Conservation (phyloP, 2,329 filamentous ascomycete species). For the Rutstroemia sp. region DNA sequence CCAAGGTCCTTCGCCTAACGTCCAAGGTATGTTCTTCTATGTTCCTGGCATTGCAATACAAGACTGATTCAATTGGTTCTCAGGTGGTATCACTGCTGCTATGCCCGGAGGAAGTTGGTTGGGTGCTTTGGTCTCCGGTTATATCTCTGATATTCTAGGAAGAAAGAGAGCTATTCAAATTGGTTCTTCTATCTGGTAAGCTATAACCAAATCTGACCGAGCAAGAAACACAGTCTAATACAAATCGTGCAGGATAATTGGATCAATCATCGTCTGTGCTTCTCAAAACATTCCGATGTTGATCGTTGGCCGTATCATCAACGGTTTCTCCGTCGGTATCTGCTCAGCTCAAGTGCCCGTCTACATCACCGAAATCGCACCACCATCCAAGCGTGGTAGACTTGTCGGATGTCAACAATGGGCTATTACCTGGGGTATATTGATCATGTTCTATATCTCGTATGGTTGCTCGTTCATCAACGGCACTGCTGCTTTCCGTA, state of each 20-base stretch:
- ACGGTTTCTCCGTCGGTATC: conserved; percentile 54
- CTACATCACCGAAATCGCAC: conserved; percentile 60
- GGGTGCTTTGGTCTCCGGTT: conserved; percentile 53
- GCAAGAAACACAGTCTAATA: not conserved
- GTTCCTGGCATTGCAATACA: conserved; percentile 31
- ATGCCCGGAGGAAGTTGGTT: conserved; percentile 67
- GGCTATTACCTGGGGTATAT: conserved; percentile 52
- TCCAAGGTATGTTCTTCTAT: conserved; percentile 30
- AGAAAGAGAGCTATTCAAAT: conserved; percentile 42
- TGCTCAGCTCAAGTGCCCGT: conserved; percentile 61
- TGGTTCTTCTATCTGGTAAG: conserved; percentile 38
- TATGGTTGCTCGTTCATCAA: conserved; percentile 37
- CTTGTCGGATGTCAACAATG: conserved; percentile 66
- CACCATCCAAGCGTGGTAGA: conserved; percentile 49
- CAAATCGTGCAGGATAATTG: conserved; percentile 45
- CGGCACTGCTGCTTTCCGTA: conserved; percentile 46
- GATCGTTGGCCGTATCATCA: conserved; percentile 50
- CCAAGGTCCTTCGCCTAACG: conserved; percentile 40
- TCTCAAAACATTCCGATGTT: conserved; percentile 47
- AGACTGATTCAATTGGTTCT: conserved; percentile 32
- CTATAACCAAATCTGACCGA: not conserved
- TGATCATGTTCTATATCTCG: conserved; percentile 64
- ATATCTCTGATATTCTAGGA: conserved; percentile 48
- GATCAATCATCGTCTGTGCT: conserved; percentile 52
- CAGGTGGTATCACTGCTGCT: conserved; percentile 60